These are phyloP conservation scores for Cladosporium halotolerans DNA, from an alignment of 2,329 filamentous ascomycete genomes.

Conservation along the genomic window DNA sequence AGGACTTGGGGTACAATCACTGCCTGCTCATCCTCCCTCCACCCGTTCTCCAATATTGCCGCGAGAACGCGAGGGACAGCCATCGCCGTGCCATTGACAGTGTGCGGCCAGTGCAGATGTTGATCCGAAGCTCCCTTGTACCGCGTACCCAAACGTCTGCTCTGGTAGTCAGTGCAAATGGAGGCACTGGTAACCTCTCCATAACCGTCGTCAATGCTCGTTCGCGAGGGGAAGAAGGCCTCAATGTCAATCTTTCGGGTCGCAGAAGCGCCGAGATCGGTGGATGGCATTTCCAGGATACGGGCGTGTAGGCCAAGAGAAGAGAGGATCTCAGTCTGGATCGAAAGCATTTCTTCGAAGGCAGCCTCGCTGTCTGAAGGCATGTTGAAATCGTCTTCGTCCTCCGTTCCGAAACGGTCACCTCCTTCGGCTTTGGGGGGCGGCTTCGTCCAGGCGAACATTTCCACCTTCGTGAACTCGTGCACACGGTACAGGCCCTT, in stretches of 20 bases:
- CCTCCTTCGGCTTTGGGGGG: constrained; percentile 15
- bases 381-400: constrained; percentile 10
- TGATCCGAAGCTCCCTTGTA: constrained; percentile 46
- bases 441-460: constrained; percentile 78
- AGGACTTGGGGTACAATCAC: constrained; percentile 75
- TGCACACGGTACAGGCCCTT: constrained; percentile 96
- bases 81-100: constrained; percentile 87
- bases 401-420: constrained; percentile 24
- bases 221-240: constrained; percentile 80
- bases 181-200: constrained; percentile 89
- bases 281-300: constrained; percentile 83
- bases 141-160: constrained; percentile 70
- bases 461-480: constrained; percentile 97
- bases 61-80: constrained; percentile 86
- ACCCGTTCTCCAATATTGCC: constrained; percentile 83
- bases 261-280: constrained; percentile 84
- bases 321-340: constrained; percentile 77
- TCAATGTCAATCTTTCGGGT: constrained; percentile 88
- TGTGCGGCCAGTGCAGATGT: constrained; percentile 71
- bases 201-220: constrained; percentile 64
- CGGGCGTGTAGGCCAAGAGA: constrained; percentile 77
- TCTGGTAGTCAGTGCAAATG: constrained; percentile 93
- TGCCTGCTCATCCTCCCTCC: constrained; percentile 62
- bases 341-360: constrained; percentile 78
- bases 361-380: constrained; percentile 46